These are phyloP conservation scores for Porcisia hertigi DNA, from an alignment of 208 protist species.

Conservation along the genomic window DNA sequence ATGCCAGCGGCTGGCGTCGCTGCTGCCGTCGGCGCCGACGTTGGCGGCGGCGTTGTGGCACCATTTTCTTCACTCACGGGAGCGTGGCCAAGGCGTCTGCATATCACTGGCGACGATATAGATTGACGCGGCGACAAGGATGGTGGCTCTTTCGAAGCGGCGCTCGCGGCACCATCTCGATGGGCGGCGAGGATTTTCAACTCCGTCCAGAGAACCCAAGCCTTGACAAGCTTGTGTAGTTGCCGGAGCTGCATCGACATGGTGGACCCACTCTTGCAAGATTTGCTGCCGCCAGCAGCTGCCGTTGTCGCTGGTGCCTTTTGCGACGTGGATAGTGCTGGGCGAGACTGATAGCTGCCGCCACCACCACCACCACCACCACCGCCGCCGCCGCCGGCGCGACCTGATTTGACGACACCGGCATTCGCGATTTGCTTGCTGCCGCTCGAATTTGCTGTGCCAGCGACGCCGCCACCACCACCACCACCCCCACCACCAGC, in stretches of 20 bases:
- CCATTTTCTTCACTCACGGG: not conserved
- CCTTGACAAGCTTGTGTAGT: constrained; percentile 21
- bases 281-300: not conserved
- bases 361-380: not conserved
- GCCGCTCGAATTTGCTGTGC: not conserved
- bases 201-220: constrained; percentile 24
- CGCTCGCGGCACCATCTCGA: not conserved
- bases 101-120: not conserved
- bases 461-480: too few species aligned
- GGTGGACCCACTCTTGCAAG: not conserved
- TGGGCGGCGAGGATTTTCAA: constrained; percentile 1
- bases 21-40: constrained; percentile 1
- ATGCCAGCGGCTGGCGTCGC: not conserved
- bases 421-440: constrained; percentile 23
- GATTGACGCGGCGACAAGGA: constrained; percentile 16
- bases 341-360: constrained; percentile 5
- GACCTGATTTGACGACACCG: constrained; percentile 13
- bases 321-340: constrained; percentile 9
- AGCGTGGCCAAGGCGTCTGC: not conserved
- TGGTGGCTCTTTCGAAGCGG: not conserved
- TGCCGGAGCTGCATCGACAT: not conserved
- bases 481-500: not conserved
- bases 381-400: constrained; percentile 8
- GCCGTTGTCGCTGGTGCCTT: not conserved
- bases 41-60: not conserved